Base-by-base conservation (phyloP, 306 rosid genomes). In the Rosa lucieae region DNA sequence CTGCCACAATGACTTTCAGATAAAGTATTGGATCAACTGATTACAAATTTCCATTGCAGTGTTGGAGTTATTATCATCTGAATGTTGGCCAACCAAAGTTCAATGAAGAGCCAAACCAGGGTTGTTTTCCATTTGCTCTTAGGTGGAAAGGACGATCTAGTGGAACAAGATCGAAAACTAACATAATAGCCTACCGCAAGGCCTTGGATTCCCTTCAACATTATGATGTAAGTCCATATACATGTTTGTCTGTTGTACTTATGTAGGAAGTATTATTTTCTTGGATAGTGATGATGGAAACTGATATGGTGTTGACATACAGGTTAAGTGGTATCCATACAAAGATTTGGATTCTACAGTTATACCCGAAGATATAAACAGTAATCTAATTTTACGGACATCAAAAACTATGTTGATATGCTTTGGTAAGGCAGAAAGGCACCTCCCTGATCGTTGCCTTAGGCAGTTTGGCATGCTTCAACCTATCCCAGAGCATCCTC, bases 251-350 rank as follows among this genome's bases (percentile, higher is more conserved):
- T 7, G 23, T 63, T 52, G 39, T 17, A 37, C 13, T 66, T 40
- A 3, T 15, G 43, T 35, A 6, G 21, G 44, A 77, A 14, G 79
- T 70, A 79, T 46, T 58, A 59, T 20, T 73, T 10, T 18, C 68
- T 59, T 75, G 43, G 40, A 8, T 44, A 55, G 46, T 48, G 72
- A n/a, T 67, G 10, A 26, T 35, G 72, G 10, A 77, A 58, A 49
- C 59, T 78, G 78, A 52, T 85, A 21, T 58, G 63, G 72, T 86
- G 67, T 82, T 32, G 21, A 82, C 51, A 26, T 80, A 20, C 86
- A 91, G 95, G 95, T 93, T 10, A 90, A 85, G 63, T 91, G 97
- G 98, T 83, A 72, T 75, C 97, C 98, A 46, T 93, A 93, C 92
- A 90, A 79, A 76, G 93, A 90, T 44, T 73, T 88, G 82, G 87